These are phyloP conservation scores for Colletotrichum australisinense DNA, from an alignment of 2,329 filamentous ascomycete genomes.

Conservation along the genomic window DNA sequence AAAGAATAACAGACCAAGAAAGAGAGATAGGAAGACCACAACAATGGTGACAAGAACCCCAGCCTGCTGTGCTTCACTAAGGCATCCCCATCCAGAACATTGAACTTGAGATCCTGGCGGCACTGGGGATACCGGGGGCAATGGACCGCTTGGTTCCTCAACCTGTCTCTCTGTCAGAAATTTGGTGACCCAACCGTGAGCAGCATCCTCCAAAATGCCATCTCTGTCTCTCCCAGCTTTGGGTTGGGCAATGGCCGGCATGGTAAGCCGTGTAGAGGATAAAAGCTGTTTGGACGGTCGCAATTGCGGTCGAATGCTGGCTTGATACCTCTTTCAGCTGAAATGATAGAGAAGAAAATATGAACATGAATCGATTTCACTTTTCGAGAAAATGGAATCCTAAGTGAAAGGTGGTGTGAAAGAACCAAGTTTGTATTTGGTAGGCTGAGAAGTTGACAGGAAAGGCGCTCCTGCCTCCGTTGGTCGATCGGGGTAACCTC, in stretches of 20 bases:
- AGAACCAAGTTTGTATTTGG: not conserved
- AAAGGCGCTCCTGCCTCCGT: not conserved
- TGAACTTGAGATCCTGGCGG: slow-evolving; percentile 36
- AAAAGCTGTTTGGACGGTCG: not conserved
- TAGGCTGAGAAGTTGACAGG: not conserved
- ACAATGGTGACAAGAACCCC: slow-evolving; percentile 53
- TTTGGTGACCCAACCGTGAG: too few relatives aligned
- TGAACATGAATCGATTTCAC: too few relatives aligned
- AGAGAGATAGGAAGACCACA: slow-evolving; percentile 42
- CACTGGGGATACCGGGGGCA: slow-evolving; percentile 8
- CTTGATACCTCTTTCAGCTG: not conserved
- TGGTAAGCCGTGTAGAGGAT: not conserved
- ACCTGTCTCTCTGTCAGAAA: not conserved
- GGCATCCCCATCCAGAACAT: slow-evolving; percentile 50
- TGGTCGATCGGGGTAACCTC: not conserved
- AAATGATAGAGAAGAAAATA: not conserved
- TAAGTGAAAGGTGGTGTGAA: not conserved
- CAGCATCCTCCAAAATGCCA: not conserved
- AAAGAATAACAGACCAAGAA: slow-evolving; percentile 47
- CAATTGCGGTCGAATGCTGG: not conserved
- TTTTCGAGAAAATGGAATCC: too few relatives aligned
- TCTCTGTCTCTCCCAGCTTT: not conserved
- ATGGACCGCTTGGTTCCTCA: slow-evolving; percentile 9
- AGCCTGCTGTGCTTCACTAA: slow-evolving; percentile 49
- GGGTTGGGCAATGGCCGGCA: not conserved